These are phyloP conservation scores for Mycena sanguinolenta DNA, from an alignment of 768 basidiomycete species.

Conservation along the genomic window DNA sequence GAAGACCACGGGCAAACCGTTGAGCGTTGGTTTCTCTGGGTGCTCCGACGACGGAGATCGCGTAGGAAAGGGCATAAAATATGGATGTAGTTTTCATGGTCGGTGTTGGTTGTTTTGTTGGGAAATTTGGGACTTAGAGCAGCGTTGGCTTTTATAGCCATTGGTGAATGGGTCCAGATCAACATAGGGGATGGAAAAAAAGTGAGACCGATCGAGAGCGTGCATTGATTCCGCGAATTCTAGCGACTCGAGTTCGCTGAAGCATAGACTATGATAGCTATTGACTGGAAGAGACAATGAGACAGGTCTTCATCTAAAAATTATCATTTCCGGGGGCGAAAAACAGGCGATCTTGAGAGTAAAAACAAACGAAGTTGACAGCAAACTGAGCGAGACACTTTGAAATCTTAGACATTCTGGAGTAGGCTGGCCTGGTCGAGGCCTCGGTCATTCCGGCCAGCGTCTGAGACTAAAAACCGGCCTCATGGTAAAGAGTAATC, in stretches of 20 bases:
- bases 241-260: not conserved
- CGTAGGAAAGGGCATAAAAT: not conserved
- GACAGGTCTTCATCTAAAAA: no score
- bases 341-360: no score
- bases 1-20: not conserved
- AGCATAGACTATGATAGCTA: not conserved
- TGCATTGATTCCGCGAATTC: not conserved
- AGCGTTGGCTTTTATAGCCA: not conserved
- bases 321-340: no score
- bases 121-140: not conserved
- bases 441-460: no score
- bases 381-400: no score
- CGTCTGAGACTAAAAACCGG: no score
- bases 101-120: not conserved
- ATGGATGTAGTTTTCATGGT: not conserved
- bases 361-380: no score
- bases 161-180: not conserved
- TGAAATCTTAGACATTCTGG: no score
- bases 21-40: not conserved
- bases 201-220: not conserved
- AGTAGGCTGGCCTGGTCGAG: no score
- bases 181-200: not conserved
- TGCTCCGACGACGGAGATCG: not conserved
- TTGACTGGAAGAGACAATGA: no score
- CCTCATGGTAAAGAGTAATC: no score